Percentiles rank a stretch among this genome's conserved stretches.
Conservation (phyloP, 2,329 filamentous ascomycete species). For the Exophiala viscosa region DNA sequence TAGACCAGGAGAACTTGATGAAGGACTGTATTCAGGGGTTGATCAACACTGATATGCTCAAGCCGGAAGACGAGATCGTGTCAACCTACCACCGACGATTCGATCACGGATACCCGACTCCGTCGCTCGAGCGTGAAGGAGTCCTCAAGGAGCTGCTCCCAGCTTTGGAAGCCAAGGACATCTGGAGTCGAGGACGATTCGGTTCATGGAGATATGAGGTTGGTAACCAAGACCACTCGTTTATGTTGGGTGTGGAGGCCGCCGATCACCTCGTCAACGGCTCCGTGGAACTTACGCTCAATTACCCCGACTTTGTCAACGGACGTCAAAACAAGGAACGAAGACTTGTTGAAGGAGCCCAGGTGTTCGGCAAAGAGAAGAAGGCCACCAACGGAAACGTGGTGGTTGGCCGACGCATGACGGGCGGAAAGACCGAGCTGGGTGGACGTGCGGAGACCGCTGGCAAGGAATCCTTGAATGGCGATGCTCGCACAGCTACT, state of each 20-base stretch:
- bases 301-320: constrained; percentile 97
- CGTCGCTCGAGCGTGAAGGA: constrained; percentile 88
- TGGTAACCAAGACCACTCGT: constrained; percentile 95
- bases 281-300: constrained; percentile 85
- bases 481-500: constrained; percentile 11
- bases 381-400: constrained; percentile 15
- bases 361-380: constrained; percentile 51
- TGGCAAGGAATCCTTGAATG: constrained; percentile 14
- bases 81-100: constrained; percentile 98
- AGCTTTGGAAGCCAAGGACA: constrained; percentile 84
- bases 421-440: constrained; percentile 26
- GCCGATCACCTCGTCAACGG: constrained; percentile 87
- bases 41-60: constrained; percentile 96
- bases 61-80: constrained; percentile 86
- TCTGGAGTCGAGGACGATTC: constrained; percentile 93
- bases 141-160: constrained; percentile 89
- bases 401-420: constrained; percentile 26
- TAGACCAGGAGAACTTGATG: constrained; percentile 78
- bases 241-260: constrained; percentile 94
- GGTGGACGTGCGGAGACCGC: constrained; percentile 24
- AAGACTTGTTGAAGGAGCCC: constrained; percentile 59
- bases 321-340: constrained; percentile 60
- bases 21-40: constrained; percentile 92
- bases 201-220: constrained; percentile 98
- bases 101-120: constrained; percentile 97